phyloP scores from a whole-genome alignment of 2,329 filamentous ascomycete genomes.

The Pyricularia sp. region DNA sequence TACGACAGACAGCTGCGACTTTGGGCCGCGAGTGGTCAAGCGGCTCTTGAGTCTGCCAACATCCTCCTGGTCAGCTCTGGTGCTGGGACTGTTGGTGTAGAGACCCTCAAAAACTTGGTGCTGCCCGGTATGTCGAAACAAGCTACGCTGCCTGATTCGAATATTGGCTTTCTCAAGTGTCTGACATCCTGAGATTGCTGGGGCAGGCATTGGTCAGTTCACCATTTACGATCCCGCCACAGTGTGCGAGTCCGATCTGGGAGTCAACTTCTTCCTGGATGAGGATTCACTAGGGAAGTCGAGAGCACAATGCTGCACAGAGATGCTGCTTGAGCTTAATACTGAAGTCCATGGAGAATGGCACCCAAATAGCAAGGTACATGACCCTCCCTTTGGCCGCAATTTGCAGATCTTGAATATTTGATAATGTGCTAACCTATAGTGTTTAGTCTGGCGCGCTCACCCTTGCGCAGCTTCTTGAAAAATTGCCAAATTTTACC shows the following conservation, averaged over 20 bases:
- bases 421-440: constrained; percentile 1
- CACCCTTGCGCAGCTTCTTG: constrained; percentile 24
- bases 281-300: constrained; percentile 66
- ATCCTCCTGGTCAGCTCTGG: constrained; percentile 87
- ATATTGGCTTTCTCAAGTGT: constrained; percentile 8
- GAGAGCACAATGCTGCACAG: constrained; percentile 68
- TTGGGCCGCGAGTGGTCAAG: constrained; percentile 89
- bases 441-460: constrained; percentile 7
- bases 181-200: constrained; percentile 7
- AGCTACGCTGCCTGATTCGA: background rate
- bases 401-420: constrained; percentile 2
- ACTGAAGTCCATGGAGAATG: constrained; percentile 80
- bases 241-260: constrained; percentile 76
- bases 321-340: constrained; percentile 78
- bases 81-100: constrained; percentile 77
- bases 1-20: constrained; percentile 93
- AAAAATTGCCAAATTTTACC: constrained; percentile 33
- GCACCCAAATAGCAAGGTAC: constrained; percentile 40
- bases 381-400: constrained; percentile 6
- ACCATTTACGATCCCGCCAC: constrained; percentile 75
- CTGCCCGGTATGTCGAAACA: constrained; percentile 53
- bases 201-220: constrained; percentile 71
- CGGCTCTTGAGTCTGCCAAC: constrained; percentile 81
- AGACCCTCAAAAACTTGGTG: constrained; percentile 95
- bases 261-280: constrained; percentile 95